Base-by-base conservation (phyloP, 306 rosid species). In the Trifolium subterraneum region DNA sequence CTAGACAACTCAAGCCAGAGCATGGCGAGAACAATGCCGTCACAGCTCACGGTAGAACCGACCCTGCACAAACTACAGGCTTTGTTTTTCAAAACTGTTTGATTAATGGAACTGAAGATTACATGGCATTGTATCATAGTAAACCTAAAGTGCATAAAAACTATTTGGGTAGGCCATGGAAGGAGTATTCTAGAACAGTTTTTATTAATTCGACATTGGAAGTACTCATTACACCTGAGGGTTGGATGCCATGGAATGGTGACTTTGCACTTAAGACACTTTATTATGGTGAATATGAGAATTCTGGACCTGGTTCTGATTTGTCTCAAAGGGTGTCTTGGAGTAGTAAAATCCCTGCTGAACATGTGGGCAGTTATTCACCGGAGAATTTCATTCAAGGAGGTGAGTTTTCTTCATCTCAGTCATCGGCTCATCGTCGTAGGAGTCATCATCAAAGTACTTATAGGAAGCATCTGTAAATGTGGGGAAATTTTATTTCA, bases 151-250 rank as follows among this genome's bases (percentile, higher is more conserved):
- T 84, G 60, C 97, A 94, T 81, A 88, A 68, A 68, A 94, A 85
- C 80, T 94, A 52, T 87, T 80, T 94, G 85, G 99, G 99, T 20
- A 90, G 99, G 88, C 99, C 99, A 1, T 94, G 99, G 99, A 94
- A 92, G 86, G 85, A 80, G 77, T 94, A 80, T 60, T 87, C 96
- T 0, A 90, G 99, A 72, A 86, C 93, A 0, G 90, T 92, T 74
- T 88, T 83, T 70, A 62, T 94, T 8, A 58, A 79, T 3, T 86
- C 89, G 1, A n/a, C 10, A 1, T 33, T 94, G 56, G 97, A 85
- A 64, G 84, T 47, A 1, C 81, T 94, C 4, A 6, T 94, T 16
- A 44, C 80, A 0, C 84, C 90, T 0, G 42, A 77, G 15, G 99
- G 97, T 4, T 94, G 96, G 96, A 16, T 88, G 86, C 92, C 94